Base-by-base conservation (phyloP, 1,139 yeast genomes). In the Kodamaea sp. region DNA sequence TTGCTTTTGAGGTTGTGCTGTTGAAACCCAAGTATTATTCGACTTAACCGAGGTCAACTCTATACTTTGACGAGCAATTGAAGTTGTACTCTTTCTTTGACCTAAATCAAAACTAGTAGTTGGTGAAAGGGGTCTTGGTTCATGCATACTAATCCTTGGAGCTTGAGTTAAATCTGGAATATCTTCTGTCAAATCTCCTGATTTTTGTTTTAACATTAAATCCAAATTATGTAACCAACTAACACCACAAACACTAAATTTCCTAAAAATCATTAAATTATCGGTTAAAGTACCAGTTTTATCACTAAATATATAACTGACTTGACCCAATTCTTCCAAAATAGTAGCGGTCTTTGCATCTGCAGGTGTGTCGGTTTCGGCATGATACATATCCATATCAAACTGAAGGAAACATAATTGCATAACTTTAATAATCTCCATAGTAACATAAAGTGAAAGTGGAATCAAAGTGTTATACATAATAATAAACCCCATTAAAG, bases 381-480 rank as follows among this genome's bases (percentile, higher is more conserved):
- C 74, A 57, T 92, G 89, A 55, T 92, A 94, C 96, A 94, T 88
- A 60, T 94, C 98, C 37, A 92, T 77, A 62, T 94, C 98, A 74
- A 79, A 81, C 56, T 88, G 95, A 53, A 94, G 67, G 45, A 90
- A 69, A 32, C 83, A 62, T 60, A 89, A 74, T 58, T 94, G 98
- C 65, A 84, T 78, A 3, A 86, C 84, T 57, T 92, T 92, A 54
- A 92, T 89, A 45, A 92, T 84, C 57, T 94, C 99, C 90, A 92
- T 86, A 0, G 97, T 89, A 25, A 92, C 98, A 55, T 94, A 94
- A 32, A 94, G 76, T 0, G 98, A 92, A 29, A 92, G 70, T 0
- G 98, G 98, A 57, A 94, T 94, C 65, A 94, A 73, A 0, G 98
- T 92, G 56, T 92, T 92, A 67, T 84, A 92, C 97, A 94, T 90